Percentiles rank a stretch among this genome's conserved stretches.
These are phyloP conservation scores for Monascus ruber DNA, from an alignment of 2,329 filamentous ascomycete species.

Conservation along the genomic window DNA sequence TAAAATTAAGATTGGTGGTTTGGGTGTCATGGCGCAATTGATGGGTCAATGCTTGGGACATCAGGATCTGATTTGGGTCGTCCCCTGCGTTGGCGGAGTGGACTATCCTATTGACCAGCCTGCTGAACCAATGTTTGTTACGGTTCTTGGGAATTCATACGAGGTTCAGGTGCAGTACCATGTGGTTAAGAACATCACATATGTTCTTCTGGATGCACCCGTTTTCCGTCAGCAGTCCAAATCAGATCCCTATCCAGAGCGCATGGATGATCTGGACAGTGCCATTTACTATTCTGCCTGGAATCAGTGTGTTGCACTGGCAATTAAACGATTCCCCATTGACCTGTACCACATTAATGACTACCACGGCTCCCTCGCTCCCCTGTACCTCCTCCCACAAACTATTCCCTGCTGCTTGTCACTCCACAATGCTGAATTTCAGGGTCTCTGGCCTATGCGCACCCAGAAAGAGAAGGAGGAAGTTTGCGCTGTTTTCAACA, in stretches of 20 bases:
- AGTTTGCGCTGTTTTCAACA: constrained; percentile 54
- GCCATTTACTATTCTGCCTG: constrained; percentile 60
- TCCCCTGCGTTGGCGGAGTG: constrained; percentile 51
- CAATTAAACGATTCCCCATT: constrained; percentile 50
- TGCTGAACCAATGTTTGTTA: constrained; percentile 52
- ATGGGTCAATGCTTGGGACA: constrained; percentile 57
- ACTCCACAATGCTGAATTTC: constrained; percentile 59
- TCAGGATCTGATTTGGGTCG: constrained; percentile 55
- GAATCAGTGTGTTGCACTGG: constrained; percentile 58
- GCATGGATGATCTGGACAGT: constrained; percentile 59
- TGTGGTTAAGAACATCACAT: constrained; percentile 53
- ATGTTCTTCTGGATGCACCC: constrained; percentile 55
- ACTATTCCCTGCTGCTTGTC: constrained; percentile 53
- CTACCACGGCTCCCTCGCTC: constrained; percentile 53
- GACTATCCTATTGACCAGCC: constrained; percentile 50
- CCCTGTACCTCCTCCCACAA: constrained; percentile 52
- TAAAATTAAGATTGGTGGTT: constrained; percentile 60
- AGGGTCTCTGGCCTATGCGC: constrained; percentile 58
- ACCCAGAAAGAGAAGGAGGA: constrained; percentile 50
- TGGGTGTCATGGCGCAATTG: constrained; percentile 59
- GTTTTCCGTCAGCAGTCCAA: constrained; percentile 55
- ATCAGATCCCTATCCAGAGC: constrained; percentile 52
- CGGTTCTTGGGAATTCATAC: constrained; percentile 49
- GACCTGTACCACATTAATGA: constrained; percentile 59
- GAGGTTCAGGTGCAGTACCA: constrained; percentile 55